A percentile compares a stretch with the other conserved stretches of the same genome.
These are phyloP conservation scores for Nothophytophthora sp. DNA, from an alignment of 352 stramenopile genomes.

Conservation along the genomic window DNA sequence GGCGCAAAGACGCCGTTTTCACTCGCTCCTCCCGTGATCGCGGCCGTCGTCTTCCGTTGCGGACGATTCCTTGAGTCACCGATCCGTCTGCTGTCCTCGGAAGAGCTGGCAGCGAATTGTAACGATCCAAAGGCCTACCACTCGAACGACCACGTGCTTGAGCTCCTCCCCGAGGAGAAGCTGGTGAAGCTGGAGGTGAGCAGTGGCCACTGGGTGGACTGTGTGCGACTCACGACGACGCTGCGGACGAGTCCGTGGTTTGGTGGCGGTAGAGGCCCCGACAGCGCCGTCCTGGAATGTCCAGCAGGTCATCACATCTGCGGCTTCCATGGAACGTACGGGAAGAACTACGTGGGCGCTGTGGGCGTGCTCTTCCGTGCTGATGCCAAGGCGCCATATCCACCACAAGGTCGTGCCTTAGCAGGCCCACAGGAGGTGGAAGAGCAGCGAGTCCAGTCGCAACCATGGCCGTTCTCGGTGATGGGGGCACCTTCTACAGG, in stretches of 20 bases:
- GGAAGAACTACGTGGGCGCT: conserved; percentile 35
- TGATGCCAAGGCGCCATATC: conserved; percentile 1
- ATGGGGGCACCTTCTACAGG: conserved; percentile 14
- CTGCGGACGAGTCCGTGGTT: conserved; percentile 49
- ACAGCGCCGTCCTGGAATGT: conserved; percentile 25
- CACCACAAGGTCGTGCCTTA: neutral
- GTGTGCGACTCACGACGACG: conserved; percentile 48
- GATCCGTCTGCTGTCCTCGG: conserved; percentile 27
- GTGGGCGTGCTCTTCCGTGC: conserved; percentile 34
- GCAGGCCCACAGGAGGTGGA: neutral
- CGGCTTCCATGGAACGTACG: conserved; percentile 38
- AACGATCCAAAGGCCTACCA: conserved; percentile 22
- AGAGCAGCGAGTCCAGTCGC: too few species aligned
- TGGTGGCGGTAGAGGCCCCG: conserved; percentile 31
- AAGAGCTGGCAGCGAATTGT: conserved; percentile 17
- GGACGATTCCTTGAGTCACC: conserved; percentile 36
- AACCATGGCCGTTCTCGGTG: conserved; percentile 10
- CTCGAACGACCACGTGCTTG: conserved; percentile 48
- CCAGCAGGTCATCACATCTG: conserved; percentile 33
- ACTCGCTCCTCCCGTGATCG: conserved; percentile 2
- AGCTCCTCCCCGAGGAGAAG: conserved; percentile 39
- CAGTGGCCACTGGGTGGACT: conserved; percentile 57
- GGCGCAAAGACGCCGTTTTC: conserved; percentile 26
- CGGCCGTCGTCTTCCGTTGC: conserved; percentile 40
- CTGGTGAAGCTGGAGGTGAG: conserved; percentile 41